Conservation (phyloP, 2,329 filamentous ascomycete genomes). For the Lachnellula occidentalis region DNA sequence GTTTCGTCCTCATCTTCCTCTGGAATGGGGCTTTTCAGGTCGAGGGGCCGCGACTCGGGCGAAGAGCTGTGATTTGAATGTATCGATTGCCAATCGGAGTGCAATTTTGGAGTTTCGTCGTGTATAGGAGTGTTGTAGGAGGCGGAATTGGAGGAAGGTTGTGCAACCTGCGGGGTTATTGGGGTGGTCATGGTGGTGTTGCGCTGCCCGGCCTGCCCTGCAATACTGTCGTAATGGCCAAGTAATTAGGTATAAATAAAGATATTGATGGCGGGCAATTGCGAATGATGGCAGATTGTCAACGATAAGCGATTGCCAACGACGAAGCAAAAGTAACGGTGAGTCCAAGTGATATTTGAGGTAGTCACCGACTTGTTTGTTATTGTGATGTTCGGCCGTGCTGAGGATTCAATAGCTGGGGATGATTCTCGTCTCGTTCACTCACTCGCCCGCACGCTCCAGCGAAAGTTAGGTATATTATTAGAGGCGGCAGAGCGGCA, state of each 20-base stretch:
- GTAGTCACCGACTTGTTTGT: too few species aligned
- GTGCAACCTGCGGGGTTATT: neutral
- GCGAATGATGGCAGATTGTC: neutral
- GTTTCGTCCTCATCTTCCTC: constrained; percentile 54
- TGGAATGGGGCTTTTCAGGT: constrained; percentile 47
- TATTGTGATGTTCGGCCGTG: too few species aligned
- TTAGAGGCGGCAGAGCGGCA: too few species aligned
- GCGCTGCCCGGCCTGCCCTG: neutral
- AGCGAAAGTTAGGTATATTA: too few species aligned
- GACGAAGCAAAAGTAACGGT: too few species aligned
- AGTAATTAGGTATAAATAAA: too few species aligned
- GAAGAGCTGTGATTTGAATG: constrained; percentile 19
- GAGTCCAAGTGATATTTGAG: too few species aligned
- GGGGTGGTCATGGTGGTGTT: constrained; percentile 3
- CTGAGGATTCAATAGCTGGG: too few species aligned
- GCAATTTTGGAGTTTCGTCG: constrained; percentile 5
- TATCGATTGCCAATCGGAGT: constrained; percentile 9
- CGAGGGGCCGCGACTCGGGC: constrained; percentile 35
- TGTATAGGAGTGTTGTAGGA: constrained; percentile 3
- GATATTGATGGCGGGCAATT: neutral
- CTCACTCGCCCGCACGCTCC: too few species aligned
- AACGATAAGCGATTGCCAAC: neutral
- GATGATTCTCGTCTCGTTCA: too few species aligned
- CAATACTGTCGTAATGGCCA: too few species aligned
- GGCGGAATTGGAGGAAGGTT: constrained; percentile 2